A percentile compares a stretch with the other conserved stretches of the same genome.
These are phyloP conservation scores for Omphalotus guepiniiformis DNA, from an alignment of 768 basidiomycete species.

Conservation along the genomic window DNA sequence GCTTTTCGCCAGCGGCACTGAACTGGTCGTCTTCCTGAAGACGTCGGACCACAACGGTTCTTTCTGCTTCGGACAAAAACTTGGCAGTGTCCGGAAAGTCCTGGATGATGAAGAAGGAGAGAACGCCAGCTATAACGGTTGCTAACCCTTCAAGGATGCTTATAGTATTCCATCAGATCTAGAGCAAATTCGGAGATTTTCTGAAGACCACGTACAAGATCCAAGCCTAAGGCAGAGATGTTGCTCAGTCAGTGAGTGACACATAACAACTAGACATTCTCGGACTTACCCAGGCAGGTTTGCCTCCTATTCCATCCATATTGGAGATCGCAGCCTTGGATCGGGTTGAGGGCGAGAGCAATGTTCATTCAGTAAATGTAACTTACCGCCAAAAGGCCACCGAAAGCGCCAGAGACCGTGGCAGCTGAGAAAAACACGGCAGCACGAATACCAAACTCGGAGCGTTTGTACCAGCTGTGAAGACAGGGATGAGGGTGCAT, in stretches of 20 bases:
- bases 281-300: constrained; percentile 43
- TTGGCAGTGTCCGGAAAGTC: constrained; percentile 82
- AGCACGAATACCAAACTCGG: constrained; percentile 67
- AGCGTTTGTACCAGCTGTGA: constrained; percentile 51
- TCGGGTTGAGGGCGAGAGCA: no score
- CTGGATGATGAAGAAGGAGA: constrained; percentile 74
- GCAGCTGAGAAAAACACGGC: constrained; percentile 77
- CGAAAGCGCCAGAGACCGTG: constrained; percentile 79
- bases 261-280: background rate
- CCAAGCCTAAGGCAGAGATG: constrained; percentile 68
- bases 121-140: constrained; percentile 60
- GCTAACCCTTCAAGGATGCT: constrained; percentile 59
- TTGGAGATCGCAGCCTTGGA: constrained; percentile 58
- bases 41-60: constrained; percentile 59
- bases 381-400: constrained; percentile 64
- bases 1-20: constrained; percentile 66
- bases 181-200: background rate
- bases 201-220: constrained; percentile 49
- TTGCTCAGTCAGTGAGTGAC: background rate
- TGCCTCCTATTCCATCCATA: constrained; percentile 67
- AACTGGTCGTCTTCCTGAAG: constrained; percentile 67
- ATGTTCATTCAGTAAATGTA: no score
- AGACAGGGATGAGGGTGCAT: no score
- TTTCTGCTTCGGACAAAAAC: constrained; percentile 69
- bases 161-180: constrained; percentile 3